These are phyloP conservation scores for Pelargonium australe DNA, from an alignment of 441 rosid species.

Conservation along the genomic window DNA sequence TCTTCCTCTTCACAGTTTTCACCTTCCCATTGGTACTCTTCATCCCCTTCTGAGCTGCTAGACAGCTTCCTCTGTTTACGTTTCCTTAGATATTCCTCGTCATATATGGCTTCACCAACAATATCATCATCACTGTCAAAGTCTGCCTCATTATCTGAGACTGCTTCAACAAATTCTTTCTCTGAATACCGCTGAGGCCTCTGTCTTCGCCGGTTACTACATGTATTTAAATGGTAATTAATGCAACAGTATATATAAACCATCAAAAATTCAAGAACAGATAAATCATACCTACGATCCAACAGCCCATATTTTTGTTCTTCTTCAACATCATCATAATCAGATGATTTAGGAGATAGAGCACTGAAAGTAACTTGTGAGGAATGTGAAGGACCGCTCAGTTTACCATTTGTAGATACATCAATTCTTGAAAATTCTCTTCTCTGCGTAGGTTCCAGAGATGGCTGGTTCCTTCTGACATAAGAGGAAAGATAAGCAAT, in stretches of 20 bases:
- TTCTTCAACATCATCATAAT: slow-evolving; percentile 54
- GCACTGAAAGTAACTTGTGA: slow-evolving; percentile 45
- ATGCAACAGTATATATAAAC: slow-evolving; percentile 10
- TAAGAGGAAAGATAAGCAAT: slow-evolving; percentile 16
- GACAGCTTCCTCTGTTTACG: slow-evolving; percentile 66
- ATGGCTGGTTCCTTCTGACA: slow-evolving; percentile 66
- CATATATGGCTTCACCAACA: slow-evolving; percentile 94
- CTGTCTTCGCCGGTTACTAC: slow-evolving; percentile 73
- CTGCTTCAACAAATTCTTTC: slow-evolving; percentile 70
- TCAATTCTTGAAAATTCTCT: slow-evolving; percentile 62
- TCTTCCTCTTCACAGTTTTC: slow-evolving; percentile 76
- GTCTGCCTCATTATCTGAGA: slow-evolving; percentile 82
- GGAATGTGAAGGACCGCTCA: slow-evolving; percentile 42
- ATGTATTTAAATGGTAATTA: slow-evolving; percentile 20
- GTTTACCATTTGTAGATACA: slow-evolving; percentile 61
- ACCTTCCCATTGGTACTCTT: slow-evolving; percentile 83
- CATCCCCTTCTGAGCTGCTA: slow-evolving; percentile 97
- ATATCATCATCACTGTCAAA: slow-evolving; percentile 92
- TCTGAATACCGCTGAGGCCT: slow-evolving; percentile 84
- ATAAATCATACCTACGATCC: slow-evolving; percentile 59
- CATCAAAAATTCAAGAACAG: slow-evolving; percentile 9
- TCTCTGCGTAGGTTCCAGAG: slow-evolving; percentile 66
- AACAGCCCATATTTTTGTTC: slow-evolving; percentile 46
- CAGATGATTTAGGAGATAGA: slow-evolving; percentile 51
- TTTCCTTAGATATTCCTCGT: slow-evolving; percentile 84